phyloP scores from a whole-genome alignment of 805 yeast genomes.

The Wickerhamiella hasegawae region DNA sequence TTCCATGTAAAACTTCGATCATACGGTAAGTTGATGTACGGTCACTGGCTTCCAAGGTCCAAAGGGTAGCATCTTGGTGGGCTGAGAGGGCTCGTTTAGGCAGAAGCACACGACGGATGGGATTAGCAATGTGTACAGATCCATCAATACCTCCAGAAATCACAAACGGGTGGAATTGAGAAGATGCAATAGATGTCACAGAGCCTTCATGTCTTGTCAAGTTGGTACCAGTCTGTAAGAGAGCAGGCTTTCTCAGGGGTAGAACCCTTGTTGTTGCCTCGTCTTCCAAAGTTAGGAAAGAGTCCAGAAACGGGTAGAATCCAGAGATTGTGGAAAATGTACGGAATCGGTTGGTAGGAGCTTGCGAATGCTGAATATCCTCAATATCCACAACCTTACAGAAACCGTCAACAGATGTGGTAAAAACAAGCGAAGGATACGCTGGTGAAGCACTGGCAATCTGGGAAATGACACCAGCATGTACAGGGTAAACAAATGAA shows the following conservation, averaged over 20 bases:
- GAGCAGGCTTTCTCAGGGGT: constrained; percentile 23
- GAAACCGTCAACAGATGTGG: constrained; percentile 30
- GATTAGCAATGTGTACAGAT: constrained; percentile 26
- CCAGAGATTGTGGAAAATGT: constrained; percentile 19
- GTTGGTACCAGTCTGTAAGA: constrained; percentile 18
- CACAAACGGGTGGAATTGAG: constrained; percentile 31
- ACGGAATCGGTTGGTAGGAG: constrained; percentile 16
- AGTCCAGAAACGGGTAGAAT: constrained; percentile 13
- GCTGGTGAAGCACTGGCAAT: constrained; percentile 24
- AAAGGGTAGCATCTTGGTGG: constrained; percentile 14
- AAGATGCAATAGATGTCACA: constrained; percentile 26
- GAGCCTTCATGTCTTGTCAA: constrained; percentile 28
- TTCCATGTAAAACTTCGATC: constrained; percentile 27
- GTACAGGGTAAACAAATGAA: constrained; percentile 25
- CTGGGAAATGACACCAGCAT: constrained; percentile 24
- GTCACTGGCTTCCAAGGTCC: constrained; percentile 26
- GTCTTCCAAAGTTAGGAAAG: constrained; percentile 30
- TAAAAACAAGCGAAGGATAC: constrained; percentile 21
- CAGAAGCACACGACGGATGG: constrained; percentile 20
- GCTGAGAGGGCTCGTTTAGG: constrained; percentile 14
- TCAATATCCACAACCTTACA: constrained; percentile 23
- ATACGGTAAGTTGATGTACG: constrained; percentile 26
- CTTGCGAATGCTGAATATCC: constrained; percentile 13
- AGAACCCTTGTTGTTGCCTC: constrained; percentile 23
- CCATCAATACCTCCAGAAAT: constrained; percentile 39